Evolutionary conservation across 495 filamentous ascomycete genomes (phyloP).

Genomic region (Daldinia childiae): DNA sequence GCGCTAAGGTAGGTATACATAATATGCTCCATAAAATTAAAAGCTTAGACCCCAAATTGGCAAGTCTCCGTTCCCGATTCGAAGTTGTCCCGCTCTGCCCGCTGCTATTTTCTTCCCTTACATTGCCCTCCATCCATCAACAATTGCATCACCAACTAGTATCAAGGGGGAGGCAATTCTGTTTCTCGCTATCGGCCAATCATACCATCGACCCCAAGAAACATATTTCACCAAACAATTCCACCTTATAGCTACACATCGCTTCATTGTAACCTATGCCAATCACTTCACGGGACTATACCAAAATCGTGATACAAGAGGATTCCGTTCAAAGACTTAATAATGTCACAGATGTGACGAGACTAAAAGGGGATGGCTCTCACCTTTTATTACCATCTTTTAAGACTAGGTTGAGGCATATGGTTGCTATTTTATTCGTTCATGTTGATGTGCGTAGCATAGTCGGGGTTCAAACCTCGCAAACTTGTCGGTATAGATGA

Average conservation of each 20-base stretch:
- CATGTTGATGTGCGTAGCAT: conserved; percentile 4
- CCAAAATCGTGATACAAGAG: conserved; percentile 20
- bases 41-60: neutral
- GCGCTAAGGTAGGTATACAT: too few species aligned
- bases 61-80: neutral
- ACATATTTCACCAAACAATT: conserved; percentile 3
- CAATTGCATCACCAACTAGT: neutral
- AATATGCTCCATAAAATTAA: too few species aligned
- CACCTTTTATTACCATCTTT: conserved; percentile 28
- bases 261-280: neutral
- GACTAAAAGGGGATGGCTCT: conserved; percentile 32
- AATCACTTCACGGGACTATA: conserved; percentile 14
- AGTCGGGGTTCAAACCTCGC: conserved; percentile 22
- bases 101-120: neutral
- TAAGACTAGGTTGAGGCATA: conserved; percentile 16
- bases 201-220: conserved; percentile 1
- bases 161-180: conserved; percentile 18
- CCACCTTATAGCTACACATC: neutral
- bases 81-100: neutral
- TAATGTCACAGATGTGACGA: conserved; percentile 32
- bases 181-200: conserved; percentile 15
- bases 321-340: conserved; percentile 6
- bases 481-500: conserved; percentile 13
- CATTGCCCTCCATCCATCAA: neutral
- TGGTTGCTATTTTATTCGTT: conserved; percentile 19